Base-by-base conservation (phyloP, 768 basidiomycete species). In the Cystobasidium onofrii region DNA sequence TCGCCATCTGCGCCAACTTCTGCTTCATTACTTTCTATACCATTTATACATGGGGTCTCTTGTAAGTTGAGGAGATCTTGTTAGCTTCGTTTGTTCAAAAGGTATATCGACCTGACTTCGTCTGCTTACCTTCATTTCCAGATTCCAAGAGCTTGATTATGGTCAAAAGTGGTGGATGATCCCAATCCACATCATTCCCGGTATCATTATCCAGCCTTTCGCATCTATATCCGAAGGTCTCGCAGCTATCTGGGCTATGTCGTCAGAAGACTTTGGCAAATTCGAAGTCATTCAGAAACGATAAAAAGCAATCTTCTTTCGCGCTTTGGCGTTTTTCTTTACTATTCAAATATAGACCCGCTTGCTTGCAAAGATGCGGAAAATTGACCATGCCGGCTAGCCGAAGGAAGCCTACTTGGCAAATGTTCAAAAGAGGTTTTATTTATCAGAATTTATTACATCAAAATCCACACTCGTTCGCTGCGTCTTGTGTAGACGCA, bases 1-100 rank as follows among this genome's bases (percentile, higher is more conserved):
- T 80, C 73, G 79, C 79, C 64, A 72, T 79, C 61, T 75, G 74
- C 74, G 79, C 79, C 75, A 74, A 80, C 74, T 80, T 80, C 77
- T 79, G 76, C 77, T 79, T 79, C 77, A 76, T 76, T 64, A 77
- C 77, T 33, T 79, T 79, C 77, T 78, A 76, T 64, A 73, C 77
- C 20, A 76, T 80, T 33, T 80, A 79, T 78, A 74, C 78, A 18
- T 78, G 78, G 79, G 79, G 79, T 3, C 44, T 78, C 20, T 78
- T 80, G 76, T 78, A 80, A 64, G 76, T 64, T 23, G 52, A n/a
- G n/a, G 20, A 20, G 10, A 54, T 54, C n/a, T n/a, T n/a, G n/a
- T n/a, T n/a, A n/a, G n/a, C n/a, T n/a, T n/a, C n/a, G n/a, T n/a
- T n/a, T n/a, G n/a, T n/a, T n/a, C n/a, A n/a, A n/a, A n/a, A n/a